phyloP scores from a whole-genome alignment of 768 basidiomycete species.

The Amanita jacksonii region DNA sequence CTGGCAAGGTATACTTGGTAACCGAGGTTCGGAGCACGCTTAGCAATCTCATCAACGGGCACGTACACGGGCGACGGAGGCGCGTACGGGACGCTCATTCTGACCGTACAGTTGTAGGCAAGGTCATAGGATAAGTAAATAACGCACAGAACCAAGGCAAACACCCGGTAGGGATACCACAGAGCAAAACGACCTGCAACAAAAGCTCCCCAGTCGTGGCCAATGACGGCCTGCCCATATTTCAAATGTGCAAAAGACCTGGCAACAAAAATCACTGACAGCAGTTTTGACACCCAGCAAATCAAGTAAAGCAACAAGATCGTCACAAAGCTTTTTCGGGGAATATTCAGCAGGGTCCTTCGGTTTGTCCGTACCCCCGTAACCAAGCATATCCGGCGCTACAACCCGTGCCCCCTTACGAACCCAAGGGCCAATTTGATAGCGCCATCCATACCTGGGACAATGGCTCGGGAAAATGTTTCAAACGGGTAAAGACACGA shows the following conservation, averaged over 20 bases:
- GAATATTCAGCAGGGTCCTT: constrained; percentile 45
- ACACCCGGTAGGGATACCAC: constrained; percentile 58
- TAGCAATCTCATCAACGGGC: constrained; percentile 41
- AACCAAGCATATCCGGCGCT: constrained; percentile 56
- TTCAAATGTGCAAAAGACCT: not conserved
- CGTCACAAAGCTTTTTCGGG: constrained; percentile 47
- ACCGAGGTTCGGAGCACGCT: constrained; percentile 43
- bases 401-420: constrained; percentile 52
- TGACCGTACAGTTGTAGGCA: constrained; percentile 16
- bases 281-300: constrained; percentile 39
- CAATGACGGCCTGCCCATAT: constrained; percentile 45
- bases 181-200: constrained; percentile 58
- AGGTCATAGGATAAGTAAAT: not conserved
- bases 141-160: constrained; percentile 53
- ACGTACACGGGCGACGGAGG: constrained; percentile 45
- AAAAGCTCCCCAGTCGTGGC: constrained; percentile 76
- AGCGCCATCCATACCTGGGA: constrained; percentile 62
- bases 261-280: constrained; percentile 27
- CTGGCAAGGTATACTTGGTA: constrained; percentile 65
- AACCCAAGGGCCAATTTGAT: constrained; percentile 68
- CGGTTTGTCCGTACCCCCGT: constrained; percentile 57
- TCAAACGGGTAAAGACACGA: not conserved
- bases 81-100: constrained; percentile 57
- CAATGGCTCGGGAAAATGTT: not conserved
- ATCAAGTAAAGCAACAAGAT: constrained; percentile 60